Base-by-base conservation (phyloP, 805 yeast species). In the Martiniozyma abietophila region DNA sequence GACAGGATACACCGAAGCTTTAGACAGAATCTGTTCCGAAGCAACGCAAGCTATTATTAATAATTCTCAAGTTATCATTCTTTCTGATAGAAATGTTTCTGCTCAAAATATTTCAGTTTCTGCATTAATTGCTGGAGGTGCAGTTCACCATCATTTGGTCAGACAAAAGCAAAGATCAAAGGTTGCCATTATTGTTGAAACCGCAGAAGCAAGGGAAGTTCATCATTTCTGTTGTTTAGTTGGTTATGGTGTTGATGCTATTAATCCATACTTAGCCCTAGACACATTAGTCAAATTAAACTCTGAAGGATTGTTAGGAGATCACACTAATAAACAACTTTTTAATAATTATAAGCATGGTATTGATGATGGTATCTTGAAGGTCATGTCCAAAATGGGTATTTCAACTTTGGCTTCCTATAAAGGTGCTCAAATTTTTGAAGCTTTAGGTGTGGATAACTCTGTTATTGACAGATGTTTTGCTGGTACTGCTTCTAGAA, bases 351-450 rank as follows among this genome's bases (percentile, higher is more conserved):
- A 85, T 64, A 82, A 80, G 54, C 69, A 75, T 46, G 80, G 96
- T 9, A 69, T 83, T 40, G 94, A 89, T 54, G 80, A 85, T 36
- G 97, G 97, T 61, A 80, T 89, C 48, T 66, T 85, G 50, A 89
- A 92, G 67, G 96, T 92, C 40, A 89, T 89, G 98, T 85, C 96
- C 24, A 89, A 92, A 69, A 92, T 89, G 97, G 98, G 98, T 69
- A 92, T 89, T 49, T 88, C 97, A 21, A 92, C 98, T 20, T 68
- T 89, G 56, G 96, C 96, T 9, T 84, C 96, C n/a, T 89, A 89
- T 64, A 89, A 89, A 64, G 97, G 97, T 61, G 98, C 98, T 19
- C 98, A 89, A 66, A 92, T 89, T 53, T 89, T 92, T 57, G 98
- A 89, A 62, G 95, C 95, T 32, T 67, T 89, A 42, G 98, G 98